A percentile compares a stretch with the other conserved stretches of the same genome.
Conservation (phyloP, 441 rosid species). For the Viola pubescens region DNA sequence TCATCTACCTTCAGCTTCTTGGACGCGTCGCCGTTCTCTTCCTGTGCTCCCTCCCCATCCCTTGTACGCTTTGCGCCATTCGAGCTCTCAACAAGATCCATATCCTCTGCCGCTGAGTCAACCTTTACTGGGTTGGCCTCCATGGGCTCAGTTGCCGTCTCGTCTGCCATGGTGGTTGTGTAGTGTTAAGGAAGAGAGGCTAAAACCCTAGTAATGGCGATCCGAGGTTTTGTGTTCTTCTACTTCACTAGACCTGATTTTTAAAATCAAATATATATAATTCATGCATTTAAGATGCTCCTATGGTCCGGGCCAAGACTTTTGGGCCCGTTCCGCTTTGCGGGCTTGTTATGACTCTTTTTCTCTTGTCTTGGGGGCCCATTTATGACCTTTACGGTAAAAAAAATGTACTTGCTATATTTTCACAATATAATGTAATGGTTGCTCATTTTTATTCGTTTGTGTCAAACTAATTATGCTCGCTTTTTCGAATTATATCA, state of each 20-base stretch:
- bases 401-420: too few species aligned
- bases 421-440: too few species aligned
- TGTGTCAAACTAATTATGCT: too few species aligned
- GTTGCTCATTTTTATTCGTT: too few species aligned
- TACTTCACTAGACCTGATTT: not conserved
- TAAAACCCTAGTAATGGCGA: not conserved
- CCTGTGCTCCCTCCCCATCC: conserved; percentile 24
- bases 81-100: conserved; percentile 40
- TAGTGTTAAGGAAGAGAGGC: not conserved
- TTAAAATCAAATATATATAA: too few species aligned
- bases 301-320: not conserved
- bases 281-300: not conserved
- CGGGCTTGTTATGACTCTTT: not conserved
- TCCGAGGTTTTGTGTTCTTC: not conserved
- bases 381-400: too few species aligned
- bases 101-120: conserved; percentile 32
- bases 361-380: too few species aligned
- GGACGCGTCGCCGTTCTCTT: not conserved
- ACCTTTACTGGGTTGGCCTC: conserved; percentile 25
- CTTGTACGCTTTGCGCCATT: conserved; percentile 49
- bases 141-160: conserved; percentile 26
- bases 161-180: conserved; percentile 42
- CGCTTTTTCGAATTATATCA: too few species aligned
- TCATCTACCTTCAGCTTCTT: conserved; percentile 13
- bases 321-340: not conserved